Conservation (phyloP, 2,329 filamentous ascomycete genomes). For the Talaromyces atroroseus region DNA sequence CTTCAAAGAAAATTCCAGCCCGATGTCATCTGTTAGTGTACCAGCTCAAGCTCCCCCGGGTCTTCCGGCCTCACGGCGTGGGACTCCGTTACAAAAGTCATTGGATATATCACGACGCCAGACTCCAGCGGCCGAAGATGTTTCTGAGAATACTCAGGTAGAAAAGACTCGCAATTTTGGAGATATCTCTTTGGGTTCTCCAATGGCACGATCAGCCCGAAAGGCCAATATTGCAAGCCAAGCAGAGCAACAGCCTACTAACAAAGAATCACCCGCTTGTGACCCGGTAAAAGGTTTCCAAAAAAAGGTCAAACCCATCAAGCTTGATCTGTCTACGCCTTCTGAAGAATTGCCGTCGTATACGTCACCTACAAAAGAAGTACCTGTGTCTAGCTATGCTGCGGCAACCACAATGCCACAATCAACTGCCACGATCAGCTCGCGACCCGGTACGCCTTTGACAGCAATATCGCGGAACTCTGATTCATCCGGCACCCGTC, state of each 20-base stretch:
- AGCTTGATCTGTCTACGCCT: slow-evolving; percentile 26
- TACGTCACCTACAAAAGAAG: slow-evolving; percentile 19
- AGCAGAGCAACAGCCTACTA: slow-evolving; percentile 17
- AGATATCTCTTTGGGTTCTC: slow-evolving; percentile 39
- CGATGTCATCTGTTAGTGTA: slow-evolving; percentile 19
- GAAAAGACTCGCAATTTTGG: slow-evolving; percentile 26
- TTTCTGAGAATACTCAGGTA: slow-evolving; percentile 17
- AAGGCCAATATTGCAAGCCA: slow-evolving; percentile 22
- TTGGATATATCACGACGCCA: slow-evolving; percentile 22
- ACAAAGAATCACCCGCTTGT: slow-evolving; percentile 9
- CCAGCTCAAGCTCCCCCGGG: slow-evolving; percentile 18
- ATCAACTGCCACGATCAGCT: slow-evolving; percentile 21
- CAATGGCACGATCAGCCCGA: slow-evolving; percentile 29
- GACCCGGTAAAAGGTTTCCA: slow-evolving; percentile 13
- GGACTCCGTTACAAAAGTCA: slow-evolving; percentile 25
- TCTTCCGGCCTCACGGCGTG: slow-evolving; percentile 25
- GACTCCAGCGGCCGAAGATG: slow-evolving; percentile 24
- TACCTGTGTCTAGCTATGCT: slow-evolving; percentile 19
- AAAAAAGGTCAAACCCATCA: slow-evolving; percentile 30
- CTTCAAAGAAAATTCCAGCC: slow-evolving; percentile 24
- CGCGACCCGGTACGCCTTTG: slow-evolving; percentile 47
- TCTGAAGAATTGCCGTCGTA: slow-evolving; percentile 18
- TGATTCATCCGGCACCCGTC: slow-evolving; percentile 34
- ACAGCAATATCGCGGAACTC: slow-evolving; percentile 33
- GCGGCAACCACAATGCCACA: slow-evolving; percentile 16